Conservation (phyloP, 495 filamentous ascomycete genomes). For the Trichoderma reesei region DNA sequence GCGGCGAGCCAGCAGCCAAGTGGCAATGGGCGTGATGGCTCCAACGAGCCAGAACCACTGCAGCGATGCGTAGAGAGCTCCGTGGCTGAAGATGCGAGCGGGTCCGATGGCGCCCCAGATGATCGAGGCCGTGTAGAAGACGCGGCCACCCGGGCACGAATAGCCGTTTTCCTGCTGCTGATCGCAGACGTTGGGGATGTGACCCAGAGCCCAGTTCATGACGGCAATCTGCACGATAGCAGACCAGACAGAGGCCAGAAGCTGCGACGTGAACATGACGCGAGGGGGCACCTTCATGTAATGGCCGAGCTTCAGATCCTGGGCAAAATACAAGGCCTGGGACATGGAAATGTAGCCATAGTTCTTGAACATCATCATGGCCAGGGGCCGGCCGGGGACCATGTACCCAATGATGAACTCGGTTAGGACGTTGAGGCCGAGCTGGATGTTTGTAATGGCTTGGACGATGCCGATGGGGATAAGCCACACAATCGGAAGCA, state of each 20-base stretch:
- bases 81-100: conserved; percentile 47
- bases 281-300: conserved; percentile 63
- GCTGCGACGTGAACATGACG: conserved; percentile 55
- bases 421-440: conserved; percentile 57
- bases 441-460: conserved; percentile 56
- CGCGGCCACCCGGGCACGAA: conserved; percentile 52
- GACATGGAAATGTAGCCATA: conserved; percentile 58
- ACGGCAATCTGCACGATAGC: conserved; percentile 57
- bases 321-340: conserved; percentile 22
- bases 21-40: conserved; percentile 46
- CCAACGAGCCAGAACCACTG: conserved; percentile 63
- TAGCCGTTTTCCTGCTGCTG: conserved; percentile 47
- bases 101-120: conserved; percentile 46
- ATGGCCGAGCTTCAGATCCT: conserved; percentile 52
- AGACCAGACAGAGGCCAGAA: conserved; percentile 52
- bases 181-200: conserved; percentile 51
- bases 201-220: conserved; percentile 55
- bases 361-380: conserved; percentile 67
- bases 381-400: conserved; percentile 52
- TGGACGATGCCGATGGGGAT: conserved; percentile 51
- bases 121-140: conserved; percentile 53
- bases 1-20: conserved; percentile 52
- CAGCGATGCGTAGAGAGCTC: conserved; percentile 51
- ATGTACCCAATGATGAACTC: conserved; percentile 65
- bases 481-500: conserved; percentile 43